A percentile compares a stretch with the other conserved stretches of the same genome.
Evolutionary conservation across 169 alveolate species (phyloP).

Genomic region (Plasmodium gonderi): DNA sequence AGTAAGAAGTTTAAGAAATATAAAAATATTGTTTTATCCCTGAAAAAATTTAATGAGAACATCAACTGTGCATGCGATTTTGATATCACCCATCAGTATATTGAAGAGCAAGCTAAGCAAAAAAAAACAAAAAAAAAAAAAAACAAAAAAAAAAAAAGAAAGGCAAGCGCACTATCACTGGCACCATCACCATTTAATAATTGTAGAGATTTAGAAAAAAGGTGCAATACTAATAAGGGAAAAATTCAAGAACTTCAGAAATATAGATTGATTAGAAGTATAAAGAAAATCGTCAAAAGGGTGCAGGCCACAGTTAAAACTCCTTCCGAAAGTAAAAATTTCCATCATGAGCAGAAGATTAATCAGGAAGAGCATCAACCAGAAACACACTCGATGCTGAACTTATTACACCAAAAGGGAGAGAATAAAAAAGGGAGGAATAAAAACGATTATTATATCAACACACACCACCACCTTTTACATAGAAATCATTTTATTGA

Average conservation of each 20-base stretch:
- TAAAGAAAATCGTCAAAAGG: slow-evolving; percentile 6
- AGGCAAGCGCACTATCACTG: background rate
- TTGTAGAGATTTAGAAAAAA: background rate
- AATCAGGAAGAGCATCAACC: background rate
- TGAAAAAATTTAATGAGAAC: slow-evolving; percentile 36
- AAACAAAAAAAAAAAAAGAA: background rate
- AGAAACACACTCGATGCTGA: background rate
- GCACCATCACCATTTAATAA: background rate
- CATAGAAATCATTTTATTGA: background rate
- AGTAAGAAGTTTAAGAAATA: slow-evolving; percentile 12
- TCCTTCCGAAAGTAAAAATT: background rate
- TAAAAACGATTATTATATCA: background rate
- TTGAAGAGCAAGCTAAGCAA: background rate
- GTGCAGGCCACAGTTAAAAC: background rate
- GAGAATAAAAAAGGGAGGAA: background rate
- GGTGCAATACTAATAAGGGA: background rate
- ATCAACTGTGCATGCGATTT: background rate
- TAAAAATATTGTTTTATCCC: slow-evolving; percentile 20
- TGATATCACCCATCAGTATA: background rate
- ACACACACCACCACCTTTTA: background rate
- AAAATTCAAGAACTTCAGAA: background rate
- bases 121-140: background rate
- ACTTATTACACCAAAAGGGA: background rate
- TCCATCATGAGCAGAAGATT: background rate
- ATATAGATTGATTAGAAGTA: background rate